These are phyloP conservation scores for Dictyostelium citrinum DNA, from an alignment of 78 protist species.

Conservation along the genomic window DNA sequence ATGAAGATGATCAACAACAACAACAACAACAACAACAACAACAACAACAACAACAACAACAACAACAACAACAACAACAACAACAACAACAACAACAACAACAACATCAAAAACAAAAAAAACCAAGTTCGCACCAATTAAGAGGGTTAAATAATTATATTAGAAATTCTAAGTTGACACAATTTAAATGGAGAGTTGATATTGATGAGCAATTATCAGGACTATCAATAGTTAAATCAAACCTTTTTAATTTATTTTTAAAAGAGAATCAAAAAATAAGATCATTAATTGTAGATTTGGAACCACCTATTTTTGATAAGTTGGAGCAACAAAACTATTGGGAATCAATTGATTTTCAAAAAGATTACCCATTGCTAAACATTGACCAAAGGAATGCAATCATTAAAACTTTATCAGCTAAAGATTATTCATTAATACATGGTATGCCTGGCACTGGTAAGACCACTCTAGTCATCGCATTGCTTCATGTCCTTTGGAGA, in stretches of 20 bases:
- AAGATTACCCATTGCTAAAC: conserved; percentile 17
- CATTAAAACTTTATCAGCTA: neutral
- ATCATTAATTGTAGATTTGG: conserved; percentile 12
- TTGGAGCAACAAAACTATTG: too few relatives aligned
- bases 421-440: conserved; percentile 84
- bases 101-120: neutral
- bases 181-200: conserved; percentile 39
- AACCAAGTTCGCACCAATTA: neutral
- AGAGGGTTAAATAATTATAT: neutral
- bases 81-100: neutral
- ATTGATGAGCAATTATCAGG: conserved; percentile 15
- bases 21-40: neutral
- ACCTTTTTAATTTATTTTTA: conserved; percentile 38
- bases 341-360: neutral
- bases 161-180: neutral
- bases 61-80: neutral
- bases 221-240: conserved; percentile 6
- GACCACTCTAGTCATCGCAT: conserved; percentile 80
- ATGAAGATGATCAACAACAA: neutral
- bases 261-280: neutral
- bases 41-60: neutral
- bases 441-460: conserved; percentile 96
- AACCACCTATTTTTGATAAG: neutral
- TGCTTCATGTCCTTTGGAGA: neutral
- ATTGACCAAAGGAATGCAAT: conserved; percentile 25